Conservation (phyloP, 176 grass and related monocot species). For the Lolium perenne region DNA sequence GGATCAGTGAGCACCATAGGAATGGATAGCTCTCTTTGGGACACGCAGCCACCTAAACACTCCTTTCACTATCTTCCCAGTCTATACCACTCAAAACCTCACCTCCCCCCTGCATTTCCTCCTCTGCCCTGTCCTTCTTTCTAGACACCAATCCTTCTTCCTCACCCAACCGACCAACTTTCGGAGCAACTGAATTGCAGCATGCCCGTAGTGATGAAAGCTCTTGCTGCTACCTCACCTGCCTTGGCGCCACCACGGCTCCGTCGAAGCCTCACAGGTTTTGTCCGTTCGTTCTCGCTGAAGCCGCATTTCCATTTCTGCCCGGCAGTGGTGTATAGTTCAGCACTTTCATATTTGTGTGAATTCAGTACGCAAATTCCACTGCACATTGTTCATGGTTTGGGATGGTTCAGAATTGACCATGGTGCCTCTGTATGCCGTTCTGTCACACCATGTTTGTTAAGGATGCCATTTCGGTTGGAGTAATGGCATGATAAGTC, state of each 20-base stretch:
- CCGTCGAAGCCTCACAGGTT: conserved; percentile 55
- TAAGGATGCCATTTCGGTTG: not conserved
- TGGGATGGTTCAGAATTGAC: conserved; percentile 13
- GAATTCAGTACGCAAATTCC: not conserved
- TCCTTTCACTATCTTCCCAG: conserved; percentile 10
- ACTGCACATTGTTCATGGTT: not conserved
- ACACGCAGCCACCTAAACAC: conserved; percentile 62
- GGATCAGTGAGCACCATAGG: not conserved
- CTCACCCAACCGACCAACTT: not conserved
- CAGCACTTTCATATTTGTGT: not conserved
- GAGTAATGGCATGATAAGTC: not conserved
- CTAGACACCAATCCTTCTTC: conserved; percentile 35
- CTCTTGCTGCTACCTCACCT: conserved; percentile 51
- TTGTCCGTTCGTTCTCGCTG: conserved; percentile 27
- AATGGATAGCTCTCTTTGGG: conserved; percentile 16
- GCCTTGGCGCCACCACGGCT: conserved; percentile 45
- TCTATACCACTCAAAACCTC: conserved; percentile 59
- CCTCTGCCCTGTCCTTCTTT: conserved; percentile 21
- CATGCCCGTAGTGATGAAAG: conserved; percentile 63
- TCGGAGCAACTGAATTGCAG: conserved; percentile 17
- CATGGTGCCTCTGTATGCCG: not conserved
- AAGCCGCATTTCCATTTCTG: conserved; percentile 44
- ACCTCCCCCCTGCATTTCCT: conserved; percentile 22
- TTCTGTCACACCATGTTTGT: not conserved
- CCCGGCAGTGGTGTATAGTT: not conserved